Evolutionary conservation across 2,329 filamentous ascomycete genomes (phyloP).

Genomic region (Neopestalotiopsis rosae): DNA sequence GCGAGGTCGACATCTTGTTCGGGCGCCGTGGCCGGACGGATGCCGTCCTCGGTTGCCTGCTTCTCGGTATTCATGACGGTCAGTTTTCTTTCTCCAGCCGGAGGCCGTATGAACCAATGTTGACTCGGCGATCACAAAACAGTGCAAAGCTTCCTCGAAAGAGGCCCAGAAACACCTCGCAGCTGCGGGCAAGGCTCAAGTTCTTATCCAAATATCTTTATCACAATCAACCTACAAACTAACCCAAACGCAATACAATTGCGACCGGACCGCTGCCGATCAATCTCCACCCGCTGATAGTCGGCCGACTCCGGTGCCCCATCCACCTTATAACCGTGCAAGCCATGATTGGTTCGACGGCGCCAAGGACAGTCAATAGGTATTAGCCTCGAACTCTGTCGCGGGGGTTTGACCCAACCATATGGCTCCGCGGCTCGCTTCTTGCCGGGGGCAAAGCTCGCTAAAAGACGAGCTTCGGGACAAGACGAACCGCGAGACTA

Average conservation of each 20-base stretch:
- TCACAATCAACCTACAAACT: not conserved
- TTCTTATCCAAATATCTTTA: slow-evolving; percentile 9
- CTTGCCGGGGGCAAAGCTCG: not conserved
- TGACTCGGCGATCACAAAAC: not conserved
- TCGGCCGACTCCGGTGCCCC: slow-evolving; percentile 11
- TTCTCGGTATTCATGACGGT: slow-evolving; percentile 12
- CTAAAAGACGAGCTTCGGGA: not conserved
- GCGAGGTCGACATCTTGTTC: slow-evolving; percentile 17
- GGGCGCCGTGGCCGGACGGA: slow-evolving; percentile 29
- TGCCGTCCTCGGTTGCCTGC: slow-evolving; percentile 9
- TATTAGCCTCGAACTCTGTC: not conserved
- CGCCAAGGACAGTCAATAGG: slow-evolving; percentile 1
- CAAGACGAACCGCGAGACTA: not conserved
- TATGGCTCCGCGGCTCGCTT: not conserved
- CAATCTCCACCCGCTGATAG: slow-evolving; percentile 8
- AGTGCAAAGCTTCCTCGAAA: not conserved
- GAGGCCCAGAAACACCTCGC: not conserved
- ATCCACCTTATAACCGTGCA: not conserved
- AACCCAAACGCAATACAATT: not conserved
- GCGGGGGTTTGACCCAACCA: not conserved
- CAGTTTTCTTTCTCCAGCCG: not conserved
- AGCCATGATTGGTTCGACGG: not conserved
- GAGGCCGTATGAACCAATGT: not conserved
- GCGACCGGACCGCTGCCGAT: slow-evolving; percentile 11
- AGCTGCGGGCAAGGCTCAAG: not conserved